Conservation (phyloP, 768 basidiomycete species). For the Ramaria sp. region DNA sequence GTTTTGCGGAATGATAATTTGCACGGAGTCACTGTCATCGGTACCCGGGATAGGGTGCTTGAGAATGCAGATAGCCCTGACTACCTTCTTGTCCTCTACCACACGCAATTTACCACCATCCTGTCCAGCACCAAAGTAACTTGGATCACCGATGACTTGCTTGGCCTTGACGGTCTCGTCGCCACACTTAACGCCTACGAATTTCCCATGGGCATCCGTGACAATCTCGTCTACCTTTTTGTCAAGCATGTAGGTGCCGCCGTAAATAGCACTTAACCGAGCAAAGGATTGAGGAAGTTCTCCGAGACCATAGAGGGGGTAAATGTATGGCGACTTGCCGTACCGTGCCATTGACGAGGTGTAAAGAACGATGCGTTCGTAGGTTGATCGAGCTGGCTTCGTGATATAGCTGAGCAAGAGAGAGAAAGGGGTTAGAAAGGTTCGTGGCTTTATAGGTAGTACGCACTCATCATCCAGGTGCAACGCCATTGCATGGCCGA, state of each 20-base stretch:
- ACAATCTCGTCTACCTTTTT: conserved; percentile 88
- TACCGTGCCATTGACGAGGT: conserved; percentile 98
- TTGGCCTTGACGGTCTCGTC: conserved; percentile 93
- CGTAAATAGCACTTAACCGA: conserved; percentile 95
- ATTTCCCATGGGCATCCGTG: conserved; percentile 75
- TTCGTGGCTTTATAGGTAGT: neutral
- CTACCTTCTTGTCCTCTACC: conserved; percentile 86
- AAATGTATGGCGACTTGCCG: conserved; percentile 99
- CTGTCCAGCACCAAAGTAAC: conserved; percentile 82
- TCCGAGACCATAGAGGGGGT: conserved; percentile 96
- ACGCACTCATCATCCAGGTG: conserved; percentile 95
- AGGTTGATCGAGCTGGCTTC: conserved; percentile 81
- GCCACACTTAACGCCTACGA: conserved; percentile 84
- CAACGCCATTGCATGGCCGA: conserved; percentile 98
- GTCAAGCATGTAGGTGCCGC: conserved; percentile 99
- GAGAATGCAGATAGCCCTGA: conserved; percentile 94
- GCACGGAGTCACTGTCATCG: conserved; percentile 87
- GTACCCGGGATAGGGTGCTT: conserved; percentile 98
- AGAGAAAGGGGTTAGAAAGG: conserved; percentile 2
- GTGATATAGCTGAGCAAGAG: conserved; percentile 65
- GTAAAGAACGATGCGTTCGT: conserved; percentile 94
- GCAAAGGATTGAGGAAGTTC: conserved; percentile 99
- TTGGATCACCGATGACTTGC: conserved; percentile 95
- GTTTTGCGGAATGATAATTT: conserved; percentile 98
- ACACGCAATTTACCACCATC: conserved; percentile 77